Percentiles rank a stretch among this genome's conserved stretches.
phyloP scores from a whole-genome alignment of 768 basidiomycete genomes.

The Gloeophyllum trabeum region DNA sequence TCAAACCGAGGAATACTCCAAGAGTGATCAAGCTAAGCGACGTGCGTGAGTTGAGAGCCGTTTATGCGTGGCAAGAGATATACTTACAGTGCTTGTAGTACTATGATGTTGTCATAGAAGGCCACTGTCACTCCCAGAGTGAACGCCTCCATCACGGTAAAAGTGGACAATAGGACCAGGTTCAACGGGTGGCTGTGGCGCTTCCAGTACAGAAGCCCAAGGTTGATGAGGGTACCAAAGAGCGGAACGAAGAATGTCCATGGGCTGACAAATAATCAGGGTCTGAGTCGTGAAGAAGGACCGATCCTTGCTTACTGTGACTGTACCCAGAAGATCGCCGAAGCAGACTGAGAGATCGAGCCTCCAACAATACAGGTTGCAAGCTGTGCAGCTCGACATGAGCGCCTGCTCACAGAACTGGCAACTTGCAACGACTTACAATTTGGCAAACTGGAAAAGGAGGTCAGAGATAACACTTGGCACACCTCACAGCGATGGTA shows the following conservation, averaged over 20 bases:
- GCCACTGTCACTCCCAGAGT: constrained; percentile 80
- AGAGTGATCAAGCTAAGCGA: constrained; percentile 67
- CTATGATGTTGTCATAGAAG: constrained; percentile 59
- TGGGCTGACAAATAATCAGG: constrained; percentile 24
- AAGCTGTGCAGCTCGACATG: constrained; percentile 23
- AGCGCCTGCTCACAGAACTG: not conserved
- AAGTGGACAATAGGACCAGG: constrained; percentile 71
- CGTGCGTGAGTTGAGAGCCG: constrained; percentile 8
- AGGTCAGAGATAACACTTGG: not conserved
- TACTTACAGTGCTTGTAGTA: constrained; percentile 78
- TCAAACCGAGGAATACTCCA: constrained; percentile 89
- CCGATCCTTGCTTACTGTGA: constrained; percentile 1
- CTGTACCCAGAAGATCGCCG: constrained; percentile 2
- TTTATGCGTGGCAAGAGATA: no score
- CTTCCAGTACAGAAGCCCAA: constrained; percentile 84
- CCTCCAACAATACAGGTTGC: constrained; percentile 76
- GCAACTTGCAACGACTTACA: constrained; percentile 25
- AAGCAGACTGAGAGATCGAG: not conserved
- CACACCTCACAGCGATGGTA: constrained; percentile 4
- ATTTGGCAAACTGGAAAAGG: constrained; percentile 54
- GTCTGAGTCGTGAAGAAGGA: not conserved
- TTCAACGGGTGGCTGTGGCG: constrained; percentile 87
- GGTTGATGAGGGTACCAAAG: constrained; percentile 68
- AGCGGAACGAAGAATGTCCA: constrained; percentile 79
- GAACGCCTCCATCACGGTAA: constrained; percentile 87